Conservation (phyloP, 148 eudicot species). For the Hydrangea macrophylla region DNA sequence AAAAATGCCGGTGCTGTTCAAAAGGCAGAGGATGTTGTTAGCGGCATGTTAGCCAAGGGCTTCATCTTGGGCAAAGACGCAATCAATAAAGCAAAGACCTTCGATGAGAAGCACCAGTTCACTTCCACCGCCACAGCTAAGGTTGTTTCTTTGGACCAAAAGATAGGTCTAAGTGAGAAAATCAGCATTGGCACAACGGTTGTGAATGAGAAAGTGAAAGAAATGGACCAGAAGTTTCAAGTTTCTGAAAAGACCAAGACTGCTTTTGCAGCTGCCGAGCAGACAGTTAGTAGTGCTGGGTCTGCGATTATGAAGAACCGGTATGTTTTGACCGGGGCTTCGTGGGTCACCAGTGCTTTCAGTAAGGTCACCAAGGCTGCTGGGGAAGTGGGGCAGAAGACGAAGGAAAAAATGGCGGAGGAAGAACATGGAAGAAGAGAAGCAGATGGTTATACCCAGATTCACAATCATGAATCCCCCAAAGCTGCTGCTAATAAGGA, state of each 20-base stretch:
- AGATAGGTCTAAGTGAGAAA: constrained; percentile 75
- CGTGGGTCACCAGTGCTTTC: constrained; percentile 92
- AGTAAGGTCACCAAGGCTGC: constrained; percentile 74
- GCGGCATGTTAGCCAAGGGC: constrained; percentile 87
- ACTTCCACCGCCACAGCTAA: constrained; percentile 82
- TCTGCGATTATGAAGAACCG: constrained; percentile 90
- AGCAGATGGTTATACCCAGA: constrained; percentile 45
- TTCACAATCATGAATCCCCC: constrained; percentile 32
- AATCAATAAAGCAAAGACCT: constrained; percentile 67
- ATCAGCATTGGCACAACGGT: constrained; percentile 61
- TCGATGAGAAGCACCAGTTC: constrained; percentile 73
- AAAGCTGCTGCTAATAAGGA: constrained; percentile 19
- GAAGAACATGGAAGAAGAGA: constrained; percentile 50
- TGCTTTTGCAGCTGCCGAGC: constrained; percentile 79
- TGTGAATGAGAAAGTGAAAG: constrained; percentile 82
- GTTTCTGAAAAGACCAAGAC: constrained; percentile 84
- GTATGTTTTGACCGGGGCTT: constrained; percentile 69
- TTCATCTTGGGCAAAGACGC: constrained; percentile 87
- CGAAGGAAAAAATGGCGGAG: constrained; percentile 63
- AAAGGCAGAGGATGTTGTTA: constrained; percentile 91
- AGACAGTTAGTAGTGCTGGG: constrained; percentile 77
- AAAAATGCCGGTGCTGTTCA: constrained; percentile 47
- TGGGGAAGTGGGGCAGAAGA: constrained; percentile 68
- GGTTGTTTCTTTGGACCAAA: constrained; percentile 82
- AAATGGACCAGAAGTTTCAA: constrained; percentile 84